Conservation (phyloP, 83 land plant species). For the Larix sibirica region DNA sequence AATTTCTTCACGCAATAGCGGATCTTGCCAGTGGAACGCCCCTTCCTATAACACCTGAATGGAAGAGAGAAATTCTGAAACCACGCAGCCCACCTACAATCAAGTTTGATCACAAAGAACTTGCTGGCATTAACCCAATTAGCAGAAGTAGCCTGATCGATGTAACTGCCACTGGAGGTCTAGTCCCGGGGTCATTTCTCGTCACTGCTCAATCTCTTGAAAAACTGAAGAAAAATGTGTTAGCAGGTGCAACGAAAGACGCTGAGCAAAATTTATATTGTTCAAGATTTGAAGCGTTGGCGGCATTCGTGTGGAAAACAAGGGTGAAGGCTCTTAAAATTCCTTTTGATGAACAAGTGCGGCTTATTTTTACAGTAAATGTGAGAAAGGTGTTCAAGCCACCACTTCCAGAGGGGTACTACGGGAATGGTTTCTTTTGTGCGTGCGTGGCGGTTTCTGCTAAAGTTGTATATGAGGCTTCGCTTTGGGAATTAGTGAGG, state of each 20-base stretch:
- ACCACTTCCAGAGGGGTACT: too few species aligned
- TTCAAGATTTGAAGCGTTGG: slow-evolving; percentile 2
- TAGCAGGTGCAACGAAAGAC: neutral
- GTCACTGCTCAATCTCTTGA: neutral
- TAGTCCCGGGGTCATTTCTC: neutral
- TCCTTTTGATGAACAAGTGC: too few species aligned
- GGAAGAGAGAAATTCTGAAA: neutral
- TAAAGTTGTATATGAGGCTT: too few species aligned
- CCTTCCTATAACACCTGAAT: neutral
- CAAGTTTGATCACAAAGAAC: neutral
- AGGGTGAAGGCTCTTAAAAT: too few species aligned
- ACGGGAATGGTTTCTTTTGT: too few species aligned
- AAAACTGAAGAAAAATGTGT: neutral
- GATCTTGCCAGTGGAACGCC: neutral
- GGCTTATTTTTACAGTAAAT: too few species aligned
- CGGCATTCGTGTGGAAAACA: slow-evolving; percentile 1
- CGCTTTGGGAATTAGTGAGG: too few species aligned
- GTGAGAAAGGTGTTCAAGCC: too few species aligned
- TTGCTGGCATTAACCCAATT: neutral
- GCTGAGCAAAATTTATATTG: neutral
- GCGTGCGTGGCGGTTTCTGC: too few species aligned
- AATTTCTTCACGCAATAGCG: neutral
- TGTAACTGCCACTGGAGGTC: neutral
- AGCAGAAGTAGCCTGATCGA: neutral
- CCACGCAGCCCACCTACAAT: neutral